Conservation (phyloP, 2,329 filamentous ascomycete species). For the Diaporthe citriasiana region DNA sequence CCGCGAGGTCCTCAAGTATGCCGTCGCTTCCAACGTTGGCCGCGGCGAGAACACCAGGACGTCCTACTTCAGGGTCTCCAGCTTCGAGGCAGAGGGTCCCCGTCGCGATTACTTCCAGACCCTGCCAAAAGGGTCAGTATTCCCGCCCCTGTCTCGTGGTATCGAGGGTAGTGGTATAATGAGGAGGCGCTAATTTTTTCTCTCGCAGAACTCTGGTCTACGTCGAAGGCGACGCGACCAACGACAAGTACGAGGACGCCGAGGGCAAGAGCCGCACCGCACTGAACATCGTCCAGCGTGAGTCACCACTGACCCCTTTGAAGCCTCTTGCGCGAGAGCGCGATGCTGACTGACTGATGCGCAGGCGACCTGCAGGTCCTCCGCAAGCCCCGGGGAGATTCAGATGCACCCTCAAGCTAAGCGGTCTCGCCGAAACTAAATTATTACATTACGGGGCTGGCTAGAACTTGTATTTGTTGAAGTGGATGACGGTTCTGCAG, state of each 20-base stretch:
- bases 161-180: not conserved
- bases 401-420: constrained; percentile 29
- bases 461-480: not conserved
- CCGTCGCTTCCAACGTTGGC: constrained; percentile 78
- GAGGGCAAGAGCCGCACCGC: constrained; percentile 77
- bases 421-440: not conserved
- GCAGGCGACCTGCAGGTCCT: constrained; percentile 64
- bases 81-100: constrained; percentile 77
- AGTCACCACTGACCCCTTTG: constrained; percentile 54
- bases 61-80: constrained; percentile 87
- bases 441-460: not conserved
- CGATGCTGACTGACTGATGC: constrained; percentile 37
- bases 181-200: constrained; percentile 3
- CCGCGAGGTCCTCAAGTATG: constrained; percentile 81
- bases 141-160: too few relatives aligned
- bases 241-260: constrained; percentile 75
- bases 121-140: constrained; percentile 86
- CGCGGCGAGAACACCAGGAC: constrained; percentile 78
- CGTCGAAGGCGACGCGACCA: constrained; percentile 84
- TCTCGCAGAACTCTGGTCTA: constrained; percentile 79
- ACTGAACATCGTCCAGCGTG: constrained; percentile 86
- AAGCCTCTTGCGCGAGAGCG: not conserved
- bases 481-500: not conserved
- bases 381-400: constrained; percentile 45
- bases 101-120: constrained; percentile 79